Percentiles rank a stretch among this genome's conserved stretches.
phyloP scores from a whole-genome alignment of 2,329 filamentous ascomycete genomes.

The Talaromyces marneffei region DNA sequence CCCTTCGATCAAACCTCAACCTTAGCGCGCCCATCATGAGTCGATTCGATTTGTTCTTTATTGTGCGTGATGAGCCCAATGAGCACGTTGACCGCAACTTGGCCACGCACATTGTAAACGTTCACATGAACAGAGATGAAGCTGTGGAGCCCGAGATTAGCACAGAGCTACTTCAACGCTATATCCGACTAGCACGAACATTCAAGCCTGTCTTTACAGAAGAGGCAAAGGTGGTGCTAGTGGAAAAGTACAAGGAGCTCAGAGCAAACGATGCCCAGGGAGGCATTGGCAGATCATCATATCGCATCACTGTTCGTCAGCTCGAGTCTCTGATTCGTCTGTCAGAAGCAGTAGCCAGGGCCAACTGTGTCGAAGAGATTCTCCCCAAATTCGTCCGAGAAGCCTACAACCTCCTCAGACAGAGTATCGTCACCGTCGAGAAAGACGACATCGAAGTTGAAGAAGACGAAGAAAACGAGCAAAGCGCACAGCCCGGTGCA shows the following conservation, averaged over 20 bases:
- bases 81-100: constrained; percentile 84
- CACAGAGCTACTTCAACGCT: constrained; percentile 92
- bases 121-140: constrained; percentile 88
- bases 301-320: constrained; percentile 94
- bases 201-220: constrained; percentile 90
- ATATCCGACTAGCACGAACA: constrained; percentile 91
- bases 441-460: constrained; percentile 96
- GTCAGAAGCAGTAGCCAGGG: constrained; percentile 96
- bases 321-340: constrained; percentile 93
- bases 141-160: constrained; percentile 90
- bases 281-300: constrained; percentile 88
- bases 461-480: constrained; percentile 54
- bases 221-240: constrained; percentile 77
- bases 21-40: constrained; percentile 99
- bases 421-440: constrained; percentile 96
- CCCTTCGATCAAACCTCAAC: constrained; percentile 90
- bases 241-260: constrained; percentile 92
- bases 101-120: constrained; percentile 87
- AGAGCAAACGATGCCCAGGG: constrained; percentile 90
- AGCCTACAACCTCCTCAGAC: constrained; percentile 81
- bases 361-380: constrained; percentile 91
- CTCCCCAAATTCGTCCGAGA: constrained; percentile 79
- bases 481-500: constrained; percentile 38
- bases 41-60: constrained; percentile 97
- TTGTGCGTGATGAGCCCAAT: constrained; percentile 94